Conservation (phyloP, 164 flowering plant genomes). For the Warburgia ugandensis region DNA sequence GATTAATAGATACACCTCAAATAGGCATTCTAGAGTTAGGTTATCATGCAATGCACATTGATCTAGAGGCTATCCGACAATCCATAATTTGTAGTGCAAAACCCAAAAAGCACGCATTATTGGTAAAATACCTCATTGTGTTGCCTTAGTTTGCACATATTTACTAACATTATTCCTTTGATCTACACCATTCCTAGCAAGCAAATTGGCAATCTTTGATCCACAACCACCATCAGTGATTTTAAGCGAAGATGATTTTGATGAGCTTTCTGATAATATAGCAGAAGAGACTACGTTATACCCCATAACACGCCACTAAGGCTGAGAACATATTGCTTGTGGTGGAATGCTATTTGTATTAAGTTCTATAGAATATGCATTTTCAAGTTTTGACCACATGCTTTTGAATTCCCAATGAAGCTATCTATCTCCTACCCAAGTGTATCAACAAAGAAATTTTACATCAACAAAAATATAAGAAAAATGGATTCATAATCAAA, state of each 20-base stretch:
- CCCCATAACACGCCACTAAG: slow-evolving; percentile 70
- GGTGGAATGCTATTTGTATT: slow-evolving; percentile 23
- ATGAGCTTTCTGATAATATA: slow-evolving; percentile 27
- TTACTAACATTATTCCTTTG: slow-evolving; percentile 42
- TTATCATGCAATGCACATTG: no score
- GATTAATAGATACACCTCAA: no score
- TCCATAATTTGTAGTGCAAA: no score
- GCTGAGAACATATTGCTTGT: slow-evolving; percentile 40
- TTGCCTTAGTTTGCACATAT: slow-evolving; percentile 31
- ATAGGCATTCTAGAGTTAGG: no score
- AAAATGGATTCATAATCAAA: no score
- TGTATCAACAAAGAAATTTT: slow-evolving; percentile 5
- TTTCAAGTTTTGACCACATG: slow-evolving; percentile 55
- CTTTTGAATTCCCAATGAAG: slow-evolving; percentile 18
- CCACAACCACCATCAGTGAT: slow-evolving; percentile 26
- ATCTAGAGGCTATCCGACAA: no score
- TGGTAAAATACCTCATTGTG: slow-evolving; percentile 36
- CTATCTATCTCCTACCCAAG: slow-evolving; percentile 6
- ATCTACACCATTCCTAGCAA: slow-evolving; percentile 30
- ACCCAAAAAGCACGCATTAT: not conserved
- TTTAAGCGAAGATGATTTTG: slow-evolving; percentile 44
- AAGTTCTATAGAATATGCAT: slow-evolving; percentile 24
- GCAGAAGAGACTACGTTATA: slow-evolving; percentile 31
- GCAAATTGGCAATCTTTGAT: slow-evolving; percentile 38
- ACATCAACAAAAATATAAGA: no score